Base-by-base conservation (phyloP, 2,329 filamentous ascomycete species). In the Mycocentrospora acerina region DNA sequence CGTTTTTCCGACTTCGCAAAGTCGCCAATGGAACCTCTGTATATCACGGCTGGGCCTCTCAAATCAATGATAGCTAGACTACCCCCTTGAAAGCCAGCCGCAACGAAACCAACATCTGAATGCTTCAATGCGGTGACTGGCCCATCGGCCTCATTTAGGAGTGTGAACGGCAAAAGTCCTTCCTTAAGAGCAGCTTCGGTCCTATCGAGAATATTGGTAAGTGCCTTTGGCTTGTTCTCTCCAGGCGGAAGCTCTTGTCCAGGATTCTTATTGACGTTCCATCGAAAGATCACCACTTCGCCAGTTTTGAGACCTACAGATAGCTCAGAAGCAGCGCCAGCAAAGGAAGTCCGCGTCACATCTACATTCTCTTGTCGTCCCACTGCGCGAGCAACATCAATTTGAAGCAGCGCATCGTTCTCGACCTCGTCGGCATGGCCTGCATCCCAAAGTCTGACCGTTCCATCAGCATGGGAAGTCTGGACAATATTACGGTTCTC, bases 371-470 rank as follows among this genome's bases (percentile, higher is more conserved):
- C 81, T 44, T 80, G 85, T n/a, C 88, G 81, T 35, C 85, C 86
- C 4, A 97, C 74, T 2, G 91, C 88, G 48, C 88, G 80, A 6
- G 87, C 85, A 25, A 97, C 75, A 57, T 98, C 91, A 5, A 95
- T 82, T 69, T 98, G 91, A 16, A 97, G 72, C 36, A 88, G 77
- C 4, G 76, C 75, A 10, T 81, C 77, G 57, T 97, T 97, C 66
- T 98, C 93, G 34, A 98, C 86, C 57, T 96, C 88, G 60, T 98
- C 93, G 11, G 82, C 87, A 57, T 95, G 87, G 0, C 93, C 93
- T 14, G 85, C 81, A 67, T 98, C 93, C 90, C 90, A 98, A 6
- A 97, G 74, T 22, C 90, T 79, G n/a, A 98, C 76, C 0, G 87
- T 94, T 36, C 90, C 89, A 67, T 98, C 93, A 3, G 85, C 89